Percentiles rank a stretch among this genome's conserved stretches.
Evolutionary conservation across 805 yeast species (phyloP).

Genomic region (Metschnikowia borealis): DNA sequence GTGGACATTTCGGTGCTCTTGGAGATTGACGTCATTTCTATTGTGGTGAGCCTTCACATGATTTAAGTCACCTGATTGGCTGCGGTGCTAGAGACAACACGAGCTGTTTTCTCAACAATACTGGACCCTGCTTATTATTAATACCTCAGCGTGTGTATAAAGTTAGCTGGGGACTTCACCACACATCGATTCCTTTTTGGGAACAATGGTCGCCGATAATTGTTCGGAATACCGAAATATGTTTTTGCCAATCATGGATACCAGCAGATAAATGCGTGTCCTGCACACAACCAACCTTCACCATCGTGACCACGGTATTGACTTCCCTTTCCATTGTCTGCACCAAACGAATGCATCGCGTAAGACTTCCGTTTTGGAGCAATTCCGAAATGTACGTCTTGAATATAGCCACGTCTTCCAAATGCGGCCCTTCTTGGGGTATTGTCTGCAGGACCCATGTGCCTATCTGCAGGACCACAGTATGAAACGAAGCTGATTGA

Average conservation of each 20-base stretch:
- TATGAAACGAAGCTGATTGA: conserved; percentile 3
- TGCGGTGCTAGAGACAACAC: too few species aligned
- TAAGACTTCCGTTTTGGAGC: conserved; percentile 5
- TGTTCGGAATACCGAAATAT: conserved; percentile 3
- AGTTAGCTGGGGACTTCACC: neutral
- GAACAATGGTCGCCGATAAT: conserved; percentile 6
- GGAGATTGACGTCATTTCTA: too few species aligned
- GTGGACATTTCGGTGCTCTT: too few species aligned
- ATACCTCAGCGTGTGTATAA: too few species aligned
- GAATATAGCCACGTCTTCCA: conserved; percentile 14
- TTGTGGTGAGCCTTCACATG: too few species aligned
- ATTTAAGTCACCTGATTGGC: too few species aligned
- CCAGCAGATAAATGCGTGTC: conserved; percentile 6
- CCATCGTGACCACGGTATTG: neutral
- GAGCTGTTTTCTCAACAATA: too few species aligned
- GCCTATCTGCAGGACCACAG: conserved; percentile 8
- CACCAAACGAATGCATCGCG: conserved; percentile 7
- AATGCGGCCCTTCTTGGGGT: conserved; percentile 14
- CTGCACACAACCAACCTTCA: neutral
- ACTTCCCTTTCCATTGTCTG: conserved; percentile 4
- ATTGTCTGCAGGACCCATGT: conserved; percentile 13
- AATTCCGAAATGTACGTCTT: conserved; percentile 4
- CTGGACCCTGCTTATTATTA: too few species aligned
- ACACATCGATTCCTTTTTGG: conserved; percentile 7
- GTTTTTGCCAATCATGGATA: conserved; percentile 20